A percentile compares a stretch with the other conserved stretches of the same genome.
Conservation (phyloP, 805 yeast genomes). For the Pichia insulana region DNA sequence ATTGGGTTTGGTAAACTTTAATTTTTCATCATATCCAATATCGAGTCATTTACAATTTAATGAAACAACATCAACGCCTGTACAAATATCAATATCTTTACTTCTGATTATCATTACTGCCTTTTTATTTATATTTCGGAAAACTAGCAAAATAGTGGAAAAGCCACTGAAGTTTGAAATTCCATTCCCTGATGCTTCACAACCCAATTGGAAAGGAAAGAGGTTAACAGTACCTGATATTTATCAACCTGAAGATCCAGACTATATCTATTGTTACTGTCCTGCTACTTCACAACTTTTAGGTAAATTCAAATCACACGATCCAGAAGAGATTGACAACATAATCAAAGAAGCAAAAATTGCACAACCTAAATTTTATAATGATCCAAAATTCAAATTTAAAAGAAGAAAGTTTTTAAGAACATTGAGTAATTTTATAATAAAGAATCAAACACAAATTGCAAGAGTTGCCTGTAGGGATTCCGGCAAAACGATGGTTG, state of each 20-base stretch:
- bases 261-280: slow-evolving; percentile 72
- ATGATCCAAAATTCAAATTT: slow-evolving; percentile 42
- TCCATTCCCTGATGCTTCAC: slow-evolving; percentile 65
- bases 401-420: slow-evolving; percentile 62
- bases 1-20: slow-evolving; percentile 16
- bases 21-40: slow-evolving; percentile 5
- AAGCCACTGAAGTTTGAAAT: slow-evolving; percentile 40
- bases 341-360: slow-evolving; percentile 42
- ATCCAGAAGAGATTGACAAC: slow-evolving; percentile 62
- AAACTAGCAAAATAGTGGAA: slow-evolving; percentile 20
- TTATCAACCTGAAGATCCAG: slow-evolving; percentile 52
- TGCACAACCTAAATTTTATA: slow-evolving; percentile 47
- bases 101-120: slow-evolving; percentile 20
- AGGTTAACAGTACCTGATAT: slow-evolving; percentile 59
- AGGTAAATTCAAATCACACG: slow-evolving; percentile 59
- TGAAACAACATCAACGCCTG: slow-evolving; percentile 16
- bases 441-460: slow-evolving; percentile 75
- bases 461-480: slow-evolving; percentile 94
- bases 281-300: slow-evolving; percentile 93
- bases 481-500: slow-evolving; percentile 91
- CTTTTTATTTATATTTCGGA: slow-evolving; percentile 17
- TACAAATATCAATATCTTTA: slow-evolving; percentile 25
- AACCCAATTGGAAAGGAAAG: slow-evolving; percentile 88
- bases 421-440: slow-evolving; percentile 62
- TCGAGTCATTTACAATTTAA: slow-evolving; percentile 5